Conservation (phyloP, 2,329 filamentous ascomycete genomes). For the Diaporthe australafricana region DNA sequence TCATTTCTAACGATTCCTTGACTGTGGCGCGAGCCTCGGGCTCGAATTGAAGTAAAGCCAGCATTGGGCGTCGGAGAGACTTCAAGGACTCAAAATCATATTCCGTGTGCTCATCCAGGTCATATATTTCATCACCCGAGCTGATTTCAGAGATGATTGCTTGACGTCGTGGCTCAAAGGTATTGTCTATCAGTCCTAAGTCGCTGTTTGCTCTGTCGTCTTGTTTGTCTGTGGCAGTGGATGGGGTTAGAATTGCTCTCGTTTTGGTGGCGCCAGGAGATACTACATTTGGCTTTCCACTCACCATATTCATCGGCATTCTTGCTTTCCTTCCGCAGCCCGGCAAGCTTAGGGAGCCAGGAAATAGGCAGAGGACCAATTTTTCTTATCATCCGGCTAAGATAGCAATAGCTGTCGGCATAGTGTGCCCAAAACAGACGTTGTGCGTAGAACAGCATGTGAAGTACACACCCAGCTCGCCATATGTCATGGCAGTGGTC, state of each 20-base stretch:
- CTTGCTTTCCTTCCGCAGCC: neutral
- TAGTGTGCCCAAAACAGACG: neutral
- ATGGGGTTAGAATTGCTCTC: neutral
- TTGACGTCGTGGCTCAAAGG: neutral
- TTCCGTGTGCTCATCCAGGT: neutral
- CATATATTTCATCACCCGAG: neutral
- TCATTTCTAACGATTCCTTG: neutral
- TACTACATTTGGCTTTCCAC: neutral
- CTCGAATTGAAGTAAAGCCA: neutral
- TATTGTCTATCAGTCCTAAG: neutral
- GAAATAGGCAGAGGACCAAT: neutral
- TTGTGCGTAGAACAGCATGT: neutral
- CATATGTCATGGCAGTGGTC: neutral
- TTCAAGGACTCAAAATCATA: neutral
- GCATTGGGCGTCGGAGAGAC: neutral
- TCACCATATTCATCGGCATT: neutral
- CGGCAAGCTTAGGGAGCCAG: neutral
- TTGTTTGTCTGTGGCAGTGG: neutral
- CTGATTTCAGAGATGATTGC: neutral
- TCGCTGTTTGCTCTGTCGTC: neutral
- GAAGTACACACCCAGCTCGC: neutral
- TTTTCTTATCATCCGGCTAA: neutral
- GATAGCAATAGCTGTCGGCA: neutral
- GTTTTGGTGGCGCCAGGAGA: neutral
- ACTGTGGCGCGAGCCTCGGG: neutral